Evolutionary conservation across 2,329 filamentous ascomycete species (phyloP).

Genomic region (Aspergillus puulaauensis): DNA sequence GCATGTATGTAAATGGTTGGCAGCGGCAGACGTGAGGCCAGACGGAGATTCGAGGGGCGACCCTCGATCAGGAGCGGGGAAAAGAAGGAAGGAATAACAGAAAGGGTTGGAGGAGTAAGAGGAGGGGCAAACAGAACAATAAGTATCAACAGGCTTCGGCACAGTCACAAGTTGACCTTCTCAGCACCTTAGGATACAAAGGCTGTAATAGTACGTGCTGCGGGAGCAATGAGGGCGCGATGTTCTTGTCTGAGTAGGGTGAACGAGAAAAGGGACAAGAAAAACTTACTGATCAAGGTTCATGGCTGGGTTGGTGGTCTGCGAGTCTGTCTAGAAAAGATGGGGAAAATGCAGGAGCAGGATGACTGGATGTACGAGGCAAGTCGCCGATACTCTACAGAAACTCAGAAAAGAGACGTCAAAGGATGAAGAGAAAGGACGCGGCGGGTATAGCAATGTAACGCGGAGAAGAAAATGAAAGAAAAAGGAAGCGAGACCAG

Average conservation of each 20-base stretch:
- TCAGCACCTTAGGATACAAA: constrained; percentile 20
- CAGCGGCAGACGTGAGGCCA: constrained; percentile 10
- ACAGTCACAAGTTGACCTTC: constrained; percentile 22
- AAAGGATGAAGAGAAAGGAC: not conserved
- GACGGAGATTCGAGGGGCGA: constrained; percentile 7
- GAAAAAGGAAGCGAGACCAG: not conserved
- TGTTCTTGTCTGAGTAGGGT: not conserved
- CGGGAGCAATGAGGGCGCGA: constrained; percentile 21
- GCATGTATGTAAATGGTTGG: constrained; percentile 18
- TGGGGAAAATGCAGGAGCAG: not conserved
- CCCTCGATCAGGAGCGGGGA: constrained; percentile 6
- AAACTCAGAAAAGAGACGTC: not conserved
- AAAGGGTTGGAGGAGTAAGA: constrained; percentile 1
- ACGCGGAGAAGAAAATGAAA: not conserved
- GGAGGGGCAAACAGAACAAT: constrained; percentile 9
- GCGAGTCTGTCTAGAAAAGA: not conserved
- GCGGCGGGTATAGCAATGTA: constrained; percentile 2
- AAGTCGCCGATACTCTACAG: constrained; percentile 5
- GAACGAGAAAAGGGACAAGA: constrained; percentile 3
- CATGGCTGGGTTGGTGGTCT: constrained; percentile 15
- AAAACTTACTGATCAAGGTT: constrained; percentile 24
- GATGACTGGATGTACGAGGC: not conserved
- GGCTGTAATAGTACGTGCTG: constrained; percentile 23
- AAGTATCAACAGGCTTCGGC: constrained; percentile 26
- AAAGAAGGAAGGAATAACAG: constrained; percentile 3